Base-by-base conservation (phyloP, 768 basidiomycete genomes). In the Thelephora aurantiotincta region DNA sequence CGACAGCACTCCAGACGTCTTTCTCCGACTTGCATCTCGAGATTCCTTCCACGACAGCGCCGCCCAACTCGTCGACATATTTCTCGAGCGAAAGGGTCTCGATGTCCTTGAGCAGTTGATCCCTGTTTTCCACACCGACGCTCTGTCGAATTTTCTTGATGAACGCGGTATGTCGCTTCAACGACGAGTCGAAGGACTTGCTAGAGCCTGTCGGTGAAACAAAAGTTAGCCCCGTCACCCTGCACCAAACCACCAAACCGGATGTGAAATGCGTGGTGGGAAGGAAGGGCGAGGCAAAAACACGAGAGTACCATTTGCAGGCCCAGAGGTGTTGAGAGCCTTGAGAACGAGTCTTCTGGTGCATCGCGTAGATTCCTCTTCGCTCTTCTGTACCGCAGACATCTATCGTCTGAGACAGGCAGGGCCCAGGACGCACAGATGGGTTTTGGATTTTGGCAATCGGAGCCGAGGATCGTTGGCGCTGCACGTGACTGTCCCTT, bases 111-210 rank as follows among this genome's bases (percentile, higher is more conserved):
- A 96, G 66, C 50, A 94, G 80, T 57, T 88, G 82, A 55, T 92
- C 89, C 43, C 73, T 75, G 60, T 89, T 82, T 55, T 91, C 88
- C 35, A 72, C 60, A 13, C 82, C 85, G 57, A 98, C 72, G 14
- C 89, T 87, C 58, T 84, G 88, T 42, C 84, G 79, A 56, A 97
- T 83, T 41, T 87, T 82, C 64, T 94, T 98, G 54, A 96, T 92
- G 52, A 98, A 75, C 5, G 91, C 88, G 1, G 92, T 97, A 64
- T 99, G 93, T 6, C 91, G 82, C 66, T 90, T 98, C 49, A 99
- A 66, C 38, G 96, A 97, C 2, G 96, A 91, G 63, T 98, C 96
- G 19, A 92, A 71, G 3, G 65, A 50, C 60, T 80, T 91, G 18
- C 75, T 68, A 9, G 76, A 68, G 60, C 82, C 89, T 90, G 55